phyloP scores from a whole-genome alignment of 129 eudicot species.

The Mikania micrantha region DNA sequence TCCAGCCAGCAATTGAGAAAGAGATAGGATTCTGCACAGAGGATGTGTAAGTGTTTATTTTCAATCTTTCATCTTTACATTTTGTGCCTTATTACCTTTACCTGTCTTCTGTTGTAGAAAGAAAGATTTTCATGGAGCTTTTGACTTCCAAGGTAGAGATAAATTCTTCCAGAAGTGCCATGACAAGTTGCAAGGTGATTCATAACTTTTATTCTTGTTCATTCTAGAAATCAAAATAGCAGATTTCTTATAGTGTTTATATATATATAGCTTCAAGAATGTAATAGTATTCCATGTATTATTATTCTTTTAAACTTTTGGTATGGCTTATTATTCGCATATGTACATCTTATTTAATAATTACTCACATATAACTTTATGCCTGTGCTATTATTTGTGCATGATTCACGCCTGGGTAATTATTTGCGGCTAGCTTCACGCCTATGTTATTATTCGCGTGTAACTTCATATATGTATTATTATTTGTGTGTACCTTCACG shows the following conservation, averaged over 20 bases:
- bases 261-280: background rate
- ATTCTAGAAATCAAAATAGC: background rate
- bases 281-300: too few relatives aligned
- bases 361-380: too few relatives aligned
- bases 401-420: too few relatives aligned
- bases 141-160: slow-evolving; percentile 49
- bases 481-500: too few relatives aligned
- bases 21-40: slow-evolving; percentile 57
- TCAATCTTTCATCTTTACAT: background rate
- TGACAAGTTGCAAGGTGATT: slow-evolving; percentile 44
- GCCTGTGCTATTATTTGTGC: too few relatives aligned
- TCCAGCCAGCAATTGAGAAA: slow-evolving; percentile 42
- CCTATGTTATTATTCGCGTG: too few relatives aligned
- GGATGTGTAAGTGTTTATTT: slow-evolving; percentile 58
- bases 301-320: too few relatives aligned
- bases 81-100: background rate
- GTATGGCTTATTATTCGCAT: too few relatives aligned
- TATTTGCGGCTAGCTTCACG: too few relatives aligned
- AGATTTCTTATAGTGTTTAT: background rate
- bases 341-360: too few relatives aligned
- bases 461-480: too few relatives aligned
- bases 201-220: background rate
- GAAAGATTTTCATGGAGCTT: slow-evolving; percentile 64
- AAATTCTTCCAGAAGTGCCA: slow-evolving; percentile 55
- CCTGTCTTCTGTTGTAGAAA: slow-evolving; percentile 33